Percentiles rank a stretch among this genome's conserved stretches.
phyloP scores from a whole-genome alignment of 805 yeast species.

The Saccharomycopsis oosterbeekiorum region DNA sequence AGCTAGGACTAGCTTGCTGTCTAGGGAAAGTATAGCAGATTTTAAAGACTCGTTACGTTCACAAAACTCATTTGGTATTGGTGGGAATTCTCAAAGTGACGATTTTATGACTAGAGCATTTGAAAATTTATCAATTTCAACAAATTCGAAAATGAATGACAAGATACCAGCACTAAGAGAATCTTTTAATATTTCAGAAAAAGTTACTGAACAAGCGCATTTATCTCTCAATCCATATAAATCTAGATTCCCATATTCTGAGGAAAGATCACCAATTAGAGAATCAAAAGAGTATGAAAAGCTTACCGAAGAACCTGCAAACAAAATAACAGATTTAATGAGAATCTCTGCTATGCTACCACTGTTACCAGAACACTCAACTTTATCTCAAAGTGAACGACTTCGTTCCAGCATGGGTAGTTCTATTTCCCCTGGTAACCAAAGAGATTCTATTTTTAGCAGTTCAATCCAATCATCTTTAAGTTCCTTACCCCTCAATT shows the following conservation, averaged over 20 bases:
- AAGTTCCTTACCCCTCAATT: background rate
- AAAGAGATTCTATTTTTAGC: background rate
- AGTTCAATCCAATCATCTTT: background rate
- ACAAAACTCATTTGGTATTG: background rate
- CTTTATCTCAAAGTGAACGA: background rate
- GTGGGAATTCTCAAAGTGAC: background rate
- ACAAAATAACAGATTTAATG: conserved; percentile 4
- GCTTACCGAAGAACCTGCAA: background rate
- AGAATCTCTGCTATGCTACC: conserved; percentile 12
- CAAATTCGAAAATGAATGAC: background rate
- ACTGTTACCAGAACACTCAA: conserved; percentile 9
- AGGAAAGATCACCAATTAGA: background rate
- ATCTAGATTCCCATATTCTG: background rate
- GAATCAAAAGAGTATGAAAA: background rate
- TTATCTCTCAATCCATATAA: background rate
- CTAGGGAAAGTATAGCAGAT: background rate
- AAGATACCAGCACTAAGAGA: background rate
- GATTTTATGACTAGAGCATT: background rate
- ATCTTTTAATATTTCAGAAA: background rate
- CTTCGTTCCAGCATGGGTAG: background rate
- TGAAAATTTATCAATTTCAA: background rate
- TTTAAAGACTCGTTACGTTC: background rate
- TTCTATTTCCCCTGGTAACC: background rate
- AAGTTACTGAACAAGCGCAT: background rate
- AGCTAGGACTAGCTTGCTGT: background rate